phyloP scores from a whole-genome alignment of 2,329 filamentous ascomycete species.

The Camptophora hylomeconis region DNA sequence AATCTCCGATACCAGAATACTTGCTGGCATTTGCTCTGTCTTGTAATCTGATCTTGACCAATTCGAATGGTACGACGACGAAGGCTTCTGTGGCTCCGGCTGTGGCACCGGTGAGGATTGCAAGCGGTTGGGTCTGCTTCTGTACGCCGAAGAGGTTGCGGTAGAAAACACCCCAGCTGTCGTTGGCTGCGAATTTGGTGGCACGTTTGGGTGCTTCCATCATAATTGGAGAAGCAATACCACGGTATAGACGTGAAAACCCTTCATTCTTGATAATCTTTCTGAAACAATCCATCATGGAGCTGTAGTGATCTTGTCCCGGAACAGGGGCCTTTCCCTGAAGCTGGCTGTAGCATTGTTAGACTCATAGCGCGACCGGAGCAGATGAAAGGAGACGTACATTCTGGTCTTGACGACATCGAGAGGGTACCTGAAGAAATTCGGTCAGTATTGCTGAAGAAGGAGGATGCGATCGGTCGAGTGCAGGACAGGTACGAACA shows the following conservation, averaged over 20 bases:
- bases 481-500: conserved; percentile 41
- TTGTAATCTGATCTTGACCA: conserved; percentile 96
- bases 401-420: conserved; percentile 98
- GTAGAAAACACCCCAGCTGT: conserved; percentile 95
- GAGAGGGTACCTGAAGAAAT: conserved; percentile 69
- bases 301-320: conserved; percentile 78
- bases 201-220: conserved; percentile 97
- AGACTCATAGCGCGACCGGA: too few species aligned
- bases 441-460: conserved; percentile 3
- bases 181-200: conserved; percentile 98
- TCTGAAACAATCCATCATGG: conserved; percentile 95
- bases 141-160: conserved; percentile 68
- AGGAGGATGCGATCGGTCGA: background rate
- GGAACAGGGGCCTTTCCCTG: conserved; percentile 56
- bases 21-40: conserved; percentile 84
- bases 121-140: conserved; percentile 85
- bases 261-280: conserved; percentile 97
- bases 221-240: conserved; percentile 87
- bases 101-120: conserved; percentile 83
- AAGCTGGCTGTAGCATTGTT: conserved; percentile 53
- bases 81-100: conserved; percentile 93
- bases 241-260: conserved; percentile 82
- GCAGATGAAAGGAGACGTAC: conserved; percentile 41
- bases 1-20: conserved; percentile 41
- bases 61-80: conserved; percentile 94